Conservation (phyloP, 306 rosid species). For the Fragaria vesca region DNA sequence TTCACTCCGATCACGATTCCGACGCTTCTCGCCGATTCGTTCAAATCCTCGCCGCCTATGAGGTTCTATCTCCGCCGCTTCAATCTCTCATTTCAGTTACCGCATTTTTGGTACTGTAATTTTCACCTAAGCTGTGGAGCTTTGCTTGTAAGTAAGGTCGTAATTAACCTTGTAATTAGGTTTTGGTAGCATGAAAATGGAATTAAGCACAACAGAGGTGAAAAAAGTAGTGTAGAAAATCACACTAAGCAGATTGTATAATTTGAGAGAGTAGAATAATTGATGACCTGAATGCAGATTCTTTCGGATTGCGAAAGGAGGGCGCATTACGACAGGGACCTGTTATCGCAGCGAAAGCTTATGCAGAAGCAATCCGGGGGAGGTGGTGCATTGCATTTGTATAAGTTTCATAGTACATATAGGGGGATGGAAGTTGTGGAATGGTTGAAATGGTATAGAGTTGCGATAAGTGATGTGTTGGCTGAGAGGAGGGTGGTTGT, state of each 20-base stretch:
- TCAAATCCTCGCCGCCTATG: slow-evolving; percentile 91
- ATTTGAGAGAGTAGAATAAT: not conserved
- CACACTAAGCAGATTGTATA: not conserved
- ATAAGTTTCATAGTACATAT: slow-evolving; percentile 39
- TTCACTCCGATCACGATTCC: slow-evolving; percentile 52
- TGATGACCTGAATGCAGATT: slow-evolving; percentile 56
- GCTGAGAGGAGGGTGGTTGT: slow-evolving; percentile 63
- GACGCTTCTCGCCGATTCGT: slow-evolving; percentile 67
- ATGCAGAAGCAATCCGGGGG: slow-evolving; percentile 40
- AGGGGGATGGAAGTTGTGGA: slow-evolving; percentile 90
- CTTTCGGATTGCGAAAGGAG: slow-evolving; percentile 85
- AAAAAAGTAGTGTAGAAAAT: not conserved
- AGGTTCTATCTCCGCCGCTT: slow-evolving; percentile 40
- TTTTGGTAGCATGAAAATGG: not conserved
- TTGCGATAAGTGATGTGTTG: slow-evolving; percentile 64
- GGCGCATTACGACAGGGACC: slow-evolving; percentile 68
- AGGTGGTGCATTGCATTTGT: slow-evolving; percentile 41
- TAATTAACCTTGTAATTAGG: not conserved
- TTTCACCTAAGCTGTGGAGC: not conserved
- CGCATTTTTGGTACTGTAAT: not conserved
- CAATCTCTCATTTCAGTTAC: not conserved
- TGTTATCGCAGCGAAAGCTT: slow-evolving; percentile 65
- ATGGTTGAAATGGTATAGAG: slow-evolving; percentile 88
- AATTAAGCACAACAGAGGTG: not conserved
- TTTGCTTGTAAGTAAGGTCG: not conserved